Evolutionary conservation across 345 rosid species (phyloP).

Genomic region (Fremontodendron californicum): DNA sequence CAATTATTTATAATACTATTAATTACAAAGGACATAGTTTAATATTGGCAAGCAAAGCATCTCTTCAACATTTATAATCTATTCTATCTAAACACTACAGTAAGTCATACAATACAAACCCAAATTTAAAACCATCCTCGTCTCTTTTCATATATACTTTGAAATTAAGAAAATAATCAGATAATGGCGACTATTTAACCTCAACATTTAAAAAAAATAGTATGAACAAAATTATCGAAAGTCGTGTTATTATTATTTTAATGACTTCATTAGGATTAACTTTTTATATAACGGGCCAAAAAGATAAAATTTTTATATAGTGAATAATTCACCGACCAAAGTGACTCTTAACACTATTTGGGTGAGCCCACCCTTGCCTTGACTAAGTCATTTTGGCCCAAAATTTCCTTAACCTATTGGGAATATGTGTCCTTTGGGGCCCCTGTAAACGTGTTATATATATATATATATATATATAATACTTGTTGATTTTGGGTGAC

Average conservation of each 20-base stretch:
- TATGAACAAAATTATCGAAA: background rate
- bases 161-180: background rate
- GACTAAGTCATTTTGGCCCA: constrained; percentile 3
- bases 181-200: background rate
- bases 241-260: background rate
- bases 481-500: background rate
- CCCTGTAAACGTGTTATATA: background rate
- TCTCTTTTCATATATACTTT: background rate
- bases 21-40: background rate
- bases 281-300: no score
- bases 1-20: background rate
- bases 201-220: background rate
- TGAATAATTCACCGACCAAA: constrained; percentile 6
- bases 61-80: background rate
- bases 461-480: no score
- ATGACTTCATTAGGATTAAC: background rate
- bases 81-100: no score
- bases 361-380: constrained; percentile 10
- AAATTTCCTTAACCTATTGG: constrained; percentile 3
- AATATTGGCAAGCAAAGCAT: constrained; percentile 11
- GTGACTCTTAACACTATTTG: background rate
- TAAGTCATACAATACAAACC: background rate
- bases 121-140: background rate
- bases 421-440: background rate
- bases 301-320: no score